Conservation (phyloP, 192 early-diverging fungal genomes). For the Podila verticillata region DNA sequence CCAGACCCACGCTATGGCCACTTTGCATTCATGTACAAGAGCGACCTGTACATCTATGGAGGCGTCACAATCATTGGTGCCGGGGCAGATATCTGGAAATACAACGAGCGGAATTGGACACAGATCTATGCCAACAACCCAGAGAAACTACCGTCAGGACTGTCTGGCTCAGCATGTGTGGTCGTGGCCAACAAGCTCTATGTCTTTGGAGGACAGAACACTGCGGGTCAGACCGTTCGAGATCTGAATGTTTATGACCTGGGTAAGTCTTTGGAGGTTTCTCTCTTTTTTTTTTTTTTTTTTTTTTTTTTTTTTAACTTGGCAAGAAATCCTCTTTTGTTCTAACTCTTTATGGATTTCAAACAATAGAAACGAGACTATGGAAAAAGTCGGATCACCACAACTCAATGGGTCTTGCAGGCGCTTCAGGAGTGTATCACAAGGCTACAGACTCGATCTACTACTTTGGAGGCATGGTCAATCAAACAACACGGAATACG, state of each 20-base stretch:
- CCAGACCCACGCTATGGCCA: constrained; percentile 39
- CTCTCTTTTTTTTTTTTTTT: not conserved
- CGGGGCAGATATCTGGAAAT: constrained; percentile 37
- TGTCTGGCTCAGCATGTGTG: constrained; percentile 10
- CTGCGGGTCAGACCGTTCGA: constrained; percentile 11
- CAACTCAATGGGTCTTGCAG: constrained; percentile 41
- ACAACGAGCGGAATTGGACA: constrained; percentile 22
- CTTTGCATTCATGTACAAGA: constrained; percentile 38
- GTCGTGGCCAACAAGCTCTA: constrained; percentile 8
- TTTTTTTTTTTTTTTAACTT: too few relatives aligned
- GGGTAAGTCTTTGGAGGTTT: not conserved
- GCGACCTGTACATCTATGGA: constrained; percentile 42
- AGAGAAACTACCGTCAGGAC: constrained; percentile 1
- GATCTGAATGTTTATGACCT: constrained; percentile 30
- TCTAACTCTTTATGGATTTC: not conserved
- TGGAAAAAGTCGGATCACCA: constrained; percentile 24
- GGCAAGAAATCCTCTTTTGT: not conserved
- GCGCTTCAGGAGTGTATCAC: constrained; percentile 42
- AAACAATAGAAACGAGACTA: not conserved
- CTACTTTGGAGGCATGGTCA: constrained; percentile 52
- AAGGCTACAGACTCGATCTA: constrained; percentile 47
- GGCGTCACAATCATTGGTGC: constrained; percentile 16
- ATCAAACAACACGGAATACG: constrained; percentile 31
- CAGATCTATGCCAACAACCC: not conserved
- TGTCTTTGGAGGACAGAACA: constrained; percentile 29